Conservation (phyloP, 345 rosid species). For the Physaria fendleri region DNA sequence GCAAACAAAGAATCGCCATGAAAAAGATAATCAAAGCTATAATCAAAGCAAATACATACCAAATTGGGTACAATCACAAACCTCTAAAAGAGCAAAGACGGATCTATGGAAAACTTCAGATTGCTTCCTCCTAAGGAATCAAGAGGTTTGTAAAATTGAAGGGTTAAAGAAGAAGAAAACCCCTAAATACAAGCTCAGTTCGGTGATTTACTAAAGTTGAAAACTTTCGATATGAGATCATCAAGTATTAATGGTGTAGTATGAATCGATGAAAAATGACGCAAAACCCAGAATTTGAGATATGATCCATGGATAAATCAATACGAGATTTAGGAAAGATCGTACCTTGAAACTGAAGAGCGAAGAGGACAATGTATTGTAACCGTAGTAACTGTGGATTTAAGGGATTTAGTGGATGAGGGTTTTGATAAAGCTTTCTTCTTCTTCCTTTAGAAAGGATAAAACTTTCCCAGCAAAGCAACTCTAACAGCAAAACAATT, state of each 20-base stretch:
- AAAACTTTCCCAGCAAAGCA: conserved; percentile 17
- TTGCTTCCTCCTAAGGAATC: neutral
- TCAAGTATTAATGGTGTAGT: neutral
- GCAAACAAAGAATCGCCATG: neutral
- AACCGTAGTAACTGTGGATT: conserved; percentile 22
- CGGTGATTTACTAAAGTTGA: neutral
- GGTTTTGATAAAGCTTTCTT: conserved; percentile 25
- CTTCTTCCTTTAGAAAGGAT: conserved; percentile 9
- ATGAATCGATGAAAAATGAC: neutral
- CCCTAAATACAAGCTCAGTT: neutral
- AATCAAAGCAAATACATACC: conserved; percentile 1
- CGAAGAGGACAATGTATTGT: conserved; percentile 14
- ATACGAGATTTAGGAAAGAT: conserved; percentile 1
- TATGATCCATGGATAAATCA: neutral
- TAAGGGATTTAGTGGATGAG: conserved; percentile 13
- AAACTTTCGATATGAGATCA: neutral
- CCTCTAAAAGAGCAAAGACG: conserved; percentile 21
- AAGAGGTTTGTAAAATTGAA: neutral
- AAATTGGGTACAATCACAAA: neutral
- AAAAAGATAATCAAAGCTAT: neutral
- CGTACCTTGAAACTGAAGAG: conserved; percentile 6
- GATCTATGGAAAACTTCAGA: conserved; percentile 8
- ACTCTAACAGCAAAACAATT: neutral
- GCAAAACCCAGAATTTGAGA: conserved; percentile 11
- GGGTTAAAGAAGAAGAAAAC: conserved; percentile 1